These are phyloP conservation scores for Neurospora sp. DNA, from an alignment of 495 filamentous ascomycete species.

Conservation along the genomic window DNA sequence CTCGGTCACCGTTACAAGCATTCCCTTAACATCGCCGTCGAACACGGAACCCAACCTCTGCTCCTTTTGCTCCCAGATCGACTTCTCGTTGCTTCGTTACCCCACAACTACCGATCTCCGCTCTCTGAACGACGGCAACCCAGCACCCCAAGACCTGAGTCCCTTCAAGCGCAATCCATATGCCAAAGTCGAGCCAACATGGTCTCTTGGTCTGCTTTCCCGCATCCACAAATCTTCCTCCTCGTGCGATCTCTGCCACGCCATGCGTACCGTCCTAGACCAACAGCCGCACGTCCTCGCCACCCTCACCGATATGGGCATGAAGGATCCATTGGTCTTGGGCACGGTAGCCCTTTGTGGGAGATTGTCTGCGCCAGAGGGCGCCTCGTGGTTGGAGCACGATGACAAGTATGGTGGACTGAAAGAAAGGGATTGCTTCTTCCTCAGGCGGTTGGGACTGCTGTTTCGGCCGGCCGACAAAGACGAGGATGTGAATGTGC, in stretches of 20 bases:
- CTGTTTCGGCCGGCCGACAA: neutral
- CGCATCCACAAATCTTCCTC: neutral
- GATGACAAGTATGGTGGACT: neutral
- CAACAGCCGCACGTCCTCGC: neutral
- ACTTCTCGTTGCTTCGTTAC: neutral
- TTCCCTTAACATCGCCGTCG: neutral
- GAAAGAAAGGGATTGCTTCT: neutral
- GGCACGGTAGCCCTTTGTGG: neutral
- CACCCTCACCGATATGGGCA: neutral
- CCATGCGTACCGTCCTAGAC: neutral
- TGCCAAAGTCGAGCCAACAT: neutral
- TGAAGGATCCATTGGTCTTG: neutral
- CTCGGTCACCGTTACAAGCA: neutral
- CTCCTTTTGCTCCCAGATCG: neutral
- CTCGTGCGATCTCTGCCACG: neutral
- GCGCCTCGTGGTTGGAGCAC: neutral
- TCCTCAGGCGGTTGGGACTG: neutral
- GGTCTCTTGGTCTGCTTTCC: neutral
- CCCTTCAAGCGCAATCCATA: neutral
- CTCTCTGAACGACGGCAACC: neutral
- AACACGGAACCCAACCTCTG: neutral
- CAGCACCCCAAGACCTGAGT: neutral
- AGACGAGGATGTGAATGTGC: neutral
- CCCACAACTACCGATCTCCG: neutral
- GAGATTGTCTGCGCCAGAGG: neutral